Conservation (phyloP, 805 yeast species). For the Schwanniomyces occidentalis region DNA sequence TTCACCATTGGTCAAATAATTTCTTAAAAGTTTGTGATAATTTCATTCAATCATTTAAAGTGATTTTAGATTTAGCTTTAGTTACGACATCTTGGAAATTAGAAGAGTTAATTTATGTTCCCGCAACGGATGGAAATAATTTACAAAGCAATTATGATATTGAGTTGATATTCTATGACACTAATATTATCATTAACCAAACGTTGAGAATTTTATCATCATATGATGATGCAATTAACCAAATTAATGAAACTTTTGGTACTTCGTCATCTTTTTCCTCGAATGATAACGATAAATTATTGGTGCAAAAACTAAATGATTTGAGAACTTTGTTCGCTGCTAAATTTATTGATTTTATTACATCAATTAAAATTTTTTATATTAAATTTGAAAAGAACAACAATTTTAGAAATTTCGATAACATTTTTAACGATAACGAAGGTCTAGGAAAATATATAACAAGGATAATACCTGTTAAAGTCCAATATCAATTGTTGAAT, state of each 20-base stretch:
- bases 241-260: constrained; percentile 3
- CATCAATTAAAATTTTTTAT: constrained; percentile 34
- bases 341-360: constrained; percentile 32
- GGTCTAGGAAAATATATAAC: constrained; percentile 18
- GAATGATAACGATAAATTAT: constrained; percentile 1
- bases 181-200: constrained; percentile 14
- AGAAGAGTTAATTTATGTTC: constrained; percentile 28
- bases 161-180: constrained; percentile 20
- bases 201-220: constrained; percentile 11
- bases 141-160: constrained; percentile 24
- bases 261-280: constrained; percentile 5
- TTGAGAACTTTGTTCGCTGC: constrained; percentile 23
- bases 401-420: constrained; percentile 31
- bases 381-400: constrained; percentile 26
- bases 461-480: constrained; percentile 23
- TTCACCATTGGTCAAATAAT: constrained; percentile 21
- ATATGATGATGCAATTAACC: constrained; percentile 4
- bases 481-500: constrained; percentile 35
- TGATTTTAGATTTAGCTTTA: constrained; percentile 26
- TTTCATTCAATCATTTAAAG: constrained; percentile 15
- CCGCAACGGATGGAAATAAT: constrained; percentile 16
- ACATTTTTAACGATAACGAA: constrained; percentile 25
- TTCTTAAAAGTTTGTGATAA: constrained; percentile 13
- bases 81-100: constrained; percentile 33
- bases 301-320: constrained; percentile 22